Evolutionary conservation across 2,329 filamentous ascomycete genomes (phyloP).

Genomic region (Talaromyces amestolkiae): DNA sequence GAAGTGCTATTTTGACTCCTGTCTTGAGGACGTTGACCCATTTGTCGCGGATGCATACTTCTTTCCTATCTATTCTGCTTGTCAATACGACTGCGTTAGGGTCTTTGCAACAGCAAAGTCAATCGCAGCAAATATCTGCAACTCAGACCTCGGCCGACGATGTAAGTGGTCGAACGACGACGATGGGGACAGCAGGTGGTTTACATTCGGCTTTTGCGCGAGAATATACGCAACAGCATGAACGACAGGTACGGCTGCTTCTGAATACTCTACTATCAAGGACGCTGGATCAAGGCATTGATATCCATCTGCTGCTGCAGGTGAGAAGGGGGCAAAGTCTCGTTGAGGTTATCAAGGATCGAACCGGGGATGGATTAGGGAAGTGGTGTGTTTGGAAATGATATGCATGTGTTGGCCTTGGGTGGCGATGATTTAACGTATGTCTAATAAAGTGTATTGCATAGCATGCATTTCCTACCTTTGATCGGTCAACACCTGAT

Average conservation of each 20-base stretch:
- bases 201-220: conserved; percentile 16
- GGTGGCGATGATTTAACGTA: no score
- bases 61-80: conserved; percentile 34
- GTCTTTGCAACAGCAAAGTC: conserved; percentile 4
- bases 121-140: neutral
- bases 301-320: conserved; percentile 40
- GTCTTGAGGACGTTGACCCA: conserved; percentile 35
- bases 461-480: neutral
- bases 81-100: conserved; percentile 37
- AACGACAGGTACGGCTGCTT: conserved; percentile 19
- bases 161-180: neutral
- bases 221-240: neutral
- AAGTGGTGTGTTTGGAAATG: conserved; percentile 38
- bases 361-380: conserved; percentile 34
- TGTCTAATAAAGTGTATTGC: neutral
- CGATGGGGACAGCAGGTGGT: conserved; percentile 7
- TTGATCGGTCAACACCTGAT: neutral
- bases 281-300: conserved; percentile 40
- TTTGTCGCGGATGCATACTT: conserved; percentile 31
- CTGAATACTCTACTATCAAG: conserved; percentile 34
- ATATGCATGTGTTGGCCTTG: no score
- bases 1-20: conserved; percentile 33
- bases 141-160: neutral
- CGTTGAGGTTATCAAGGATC: conserved; percentile 42
- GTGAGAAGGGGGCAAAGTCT: conserved; percentile 25